phyloP scores from a whole-genome alignment of 2,329 filamentous ascomycete species.

The Colletotrichum sp. region DNA sequence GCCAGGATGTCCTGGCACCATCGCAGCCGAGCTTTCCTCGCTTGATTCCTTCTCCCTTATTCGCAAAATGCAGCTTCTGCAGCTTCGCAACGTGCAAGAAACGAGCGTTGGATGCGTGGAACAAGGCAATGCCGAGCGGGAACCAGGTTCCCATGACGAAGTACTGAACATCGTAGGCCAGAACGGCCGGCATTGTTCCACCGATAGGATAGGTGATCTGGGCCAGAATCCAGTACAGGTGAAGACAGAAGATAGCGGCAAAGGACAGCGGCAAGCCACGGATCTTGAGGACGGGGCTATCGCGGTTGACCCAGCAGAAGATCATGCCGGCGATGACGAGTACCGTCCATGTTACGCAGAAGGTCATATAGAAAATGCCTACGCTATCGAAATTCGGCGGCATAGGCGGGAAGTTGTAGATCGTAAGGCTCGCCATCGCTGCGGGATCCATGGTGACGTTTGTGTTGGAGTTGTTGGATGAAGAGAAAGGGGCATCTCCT shows the following conservation, averaged over 20 bases:
- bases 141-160: constrained; percentile 66
- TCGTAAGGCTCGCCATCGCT: constrained; percentile 22
- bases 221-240: constrained; percentile 43
- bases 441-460: not conserved
- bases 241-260: constrained; percentile 41
- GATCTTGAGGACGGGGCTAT: constrained; percentile 40
- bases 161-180: constrained; percentile 56
- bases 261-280: constrained; percentile 47
- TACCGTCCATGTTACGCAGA: constrained; percentile 29
- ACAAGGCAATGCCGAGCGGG: constrained; percentile 62
- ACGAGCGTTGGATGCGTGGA: constrained; percentile 60
- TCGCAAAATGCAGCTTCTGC: constrained; percentile 39
- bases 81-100: constrained; percentile 55
- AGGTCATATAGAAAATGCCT: constrained; percentile 34
- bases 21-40: constrained; percentile 26
- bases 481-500: not conserved
- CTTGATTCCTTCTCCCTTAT: not conserved
- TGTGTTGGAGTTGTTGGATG: not conserved
- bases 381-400: constrained; percentile 31
- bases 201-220: constrained; percentile 49
- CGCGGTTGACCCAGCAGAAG: constrained; percentile 37
- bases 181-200: constrained; percentile 40
- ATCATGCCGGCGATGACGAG: constrained; percentile 38
- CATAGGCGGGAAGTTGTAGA: constrained; percentile 32
- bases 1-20: constrained; percentile 32